A percentile compares a stretch with the other conserved stretches of the same genome.
These are phyloP conservation scores for Zygosaccharomyces sapae DNA, from an alignment of 1,139 yeast species.

Conservation along the genomic window DNA sequence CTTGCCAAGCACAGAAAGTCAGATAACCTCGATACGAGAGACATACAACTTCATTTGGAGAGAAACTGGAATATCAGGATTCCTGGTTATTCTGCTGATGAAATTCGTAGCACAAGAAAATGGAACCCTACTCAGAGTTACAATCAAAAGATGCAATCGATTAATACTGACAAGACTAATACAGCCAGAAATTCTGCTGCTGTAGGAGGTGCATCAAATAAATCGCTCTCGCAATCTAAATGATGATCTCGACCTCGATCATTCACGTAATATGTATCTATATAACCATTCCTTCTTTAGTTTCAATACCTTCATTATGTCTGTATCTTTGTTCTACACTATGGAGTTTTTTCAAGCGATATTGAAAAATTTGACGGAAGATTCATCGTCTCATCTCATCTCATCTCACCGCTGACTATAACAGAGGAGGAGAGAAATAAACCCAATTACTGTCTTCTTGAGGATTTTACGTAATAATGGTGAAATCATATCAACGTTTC, in stretches of 20 bases:
- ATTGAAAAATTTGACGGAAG: constrained; percentile 11
- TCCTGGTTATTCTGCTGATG: constrained; percentile 92
- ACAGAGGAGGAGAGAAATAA: background rate
- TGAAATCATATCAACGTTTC: constrained; percentile 87
- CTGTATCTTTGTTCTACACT: constrained; percentile 1
- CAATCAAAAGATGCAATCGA: constrained; percentile 64
- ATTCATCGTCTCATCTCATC: constrained; percentile 12
- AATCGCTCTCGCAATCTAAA: constrained; percentile 12
- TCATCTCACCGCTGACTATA: constrained; percentile 14
- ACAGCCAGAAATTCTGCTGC: constrained; percentile 10
- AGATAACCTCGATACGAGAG: constrained; percentile 83
- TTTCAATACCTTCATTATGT: too few relatives aligned
- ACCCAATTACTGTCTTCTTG: background rate
- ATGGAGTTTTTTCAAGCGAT: background rate
- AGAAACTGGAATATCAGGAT: constrained; percentile 93
- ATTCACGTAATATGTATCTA: constrained; percentile 2
- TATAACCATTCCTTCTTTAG: background rate
- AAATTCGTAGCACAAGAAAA: constrained; percentile 76
- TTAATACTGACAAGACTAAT: constrained; percentile 37
- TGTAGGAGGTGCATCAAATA: constrained; percentile 12
- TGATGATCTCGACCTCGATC: background rate
- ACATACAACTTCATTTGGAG: constrained; percentile 86
- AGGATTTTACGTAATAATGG: constrained; percentile 51
- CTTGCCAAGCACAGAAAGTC: constrained; percentile 91
- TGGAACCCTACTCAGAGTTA: constrained; percentile 73